Evolutionary conservation across 169 alveolate species (phyloP).

Genomic region (Toxoplasma gondii): DNA sequence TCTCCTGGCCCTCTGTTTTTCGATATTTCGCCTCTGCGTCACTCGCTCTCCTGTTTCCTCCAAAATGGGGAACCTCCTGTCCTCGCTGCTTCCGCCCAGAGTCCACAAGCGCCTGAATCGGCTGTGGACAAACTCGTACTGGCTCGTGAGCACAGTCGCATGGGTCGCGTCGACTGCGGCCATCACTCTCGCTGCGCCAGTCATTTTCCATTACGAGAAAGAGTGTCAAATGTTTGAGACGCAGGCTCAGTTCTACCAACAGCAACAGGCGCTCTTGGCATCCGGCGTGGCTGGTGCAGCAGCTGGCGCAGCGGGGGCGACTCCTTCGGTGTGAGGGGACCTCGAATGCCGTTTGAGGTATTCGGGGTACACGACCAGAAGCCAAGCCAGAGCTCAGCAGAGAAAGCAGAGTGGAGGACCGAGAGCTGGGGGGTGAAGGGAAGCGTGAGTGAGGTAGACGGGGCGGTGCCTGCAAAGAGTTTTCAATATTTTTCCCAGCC

Average conservation of each 20-base stretch:
- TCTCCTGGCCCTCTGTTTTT: neutral
- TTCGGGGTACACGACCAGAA: too few species aligned
- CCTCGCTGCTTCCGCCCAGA: constrained; percentile 28
- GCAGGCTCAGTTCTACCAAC: constrained; percentile 74
- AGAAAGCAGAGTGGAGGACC: neutral
- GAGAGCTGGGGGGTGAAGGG: too few species aligned
- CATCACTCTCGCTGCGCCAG: constrained; percentile 75
- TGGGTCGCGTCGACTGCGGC: constrained; percentile 73
- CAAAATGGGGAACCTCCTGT: constrained; percentile 9
- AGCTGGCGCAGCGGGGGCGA: constrained; percentile 36
- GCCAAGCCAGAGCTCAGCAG: neutral
- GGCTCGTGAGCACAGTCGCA: constrained; percentile 51
- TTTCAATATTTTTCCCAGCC: too few species aligned
- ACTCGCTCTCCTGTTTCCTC: neutral
- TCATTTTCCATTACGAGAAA: constrained; percentile 73
- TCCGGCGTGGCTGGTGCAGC: constrained; percentile 53
- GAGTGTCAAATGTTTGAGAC: constrained; percentile 79
- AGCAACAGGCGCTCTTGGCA: constrained; percentile 51
- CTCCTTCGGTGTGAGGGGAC: neutral
- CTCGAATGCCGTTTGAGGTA: neutral
- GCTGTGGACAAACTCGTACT: constrained; percentile 34
- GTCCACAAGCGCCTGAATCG: constrained; percentile 41
- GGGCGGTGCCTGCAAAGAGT: too few species aligned
- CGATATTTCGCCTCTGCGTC: neutral
- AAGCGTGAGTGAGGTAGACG: too few species aligned